A percentile compares a stretch with the other conserved stretches of the same genome.
These are phyloP conservation scores for Geotrichum phurueaensis DNA, from an alignment of 1,139 yeast genomes.

Conservation along the genomic window DNA sequence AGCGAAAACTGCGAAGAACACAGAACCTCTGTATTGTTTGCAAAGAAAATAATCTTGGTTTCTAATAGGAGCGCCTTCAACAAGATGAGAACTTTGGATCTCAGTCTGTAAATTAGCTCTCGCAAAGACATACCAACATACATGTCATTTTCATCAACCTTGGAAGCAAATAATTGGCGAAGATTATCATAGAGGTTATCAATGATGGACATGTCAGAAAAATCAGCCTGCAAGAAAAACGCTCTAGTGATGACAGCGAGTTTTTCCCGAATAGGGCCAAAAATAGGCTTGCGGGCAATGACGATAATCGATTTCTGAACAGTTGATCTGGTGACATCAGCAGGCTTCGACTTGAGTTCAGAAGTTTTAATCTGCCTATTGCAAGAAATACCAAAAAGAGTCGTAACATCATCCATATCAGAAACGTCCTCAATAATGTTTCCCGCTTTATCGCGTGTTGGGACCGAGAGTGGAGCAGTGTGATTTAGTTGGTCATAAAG, in stretches of 20 bases:
- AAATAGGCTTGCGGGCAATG: slow-evolving; percentile 79
- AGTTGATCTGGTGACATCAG: slow-evolving; percentile 76
- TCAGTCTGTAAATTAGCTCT: slow-evolving; percentile 55
- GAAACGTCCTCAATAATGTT: slow-evolving; percentile 29
- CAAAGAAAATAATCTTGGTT: slow-evolving; percentile 56
- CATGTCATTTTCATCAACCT: slow-evolving; percentile 48
- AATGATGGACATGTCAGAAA: slow-evolving; percentile 62
- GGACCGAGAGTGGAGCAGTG: slow-evolving; percentile 44
- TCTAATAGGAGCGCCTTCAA: slow-evolving; percentile 76
- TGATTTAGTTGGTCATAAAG: slow-evolving; percentile 57
- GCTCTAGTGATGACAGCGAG: slow-evolving; percentile 82
- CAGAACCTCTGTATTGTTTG: slow-evolving; percentile 71
- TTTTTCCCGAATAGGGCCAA: slow-evolving; percentile 79
- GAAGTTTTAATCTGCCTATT: slow-evolving; percentile 72
- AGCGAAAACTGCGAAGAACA: slow-evolving; percentile 66
- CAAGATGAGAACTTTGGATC: slow-evolving; percentile 56
- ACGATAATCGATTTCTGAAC: slow-evolving; percentile 91
- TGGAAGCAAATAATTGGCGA: slow-evolving; percentile 40
- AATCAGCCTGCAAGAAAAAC: slow-evolving; percentile 73
- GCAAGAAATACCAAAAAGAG: slow-evolving; percentile 90
- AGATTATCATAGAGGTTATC: slow-evolving; percentile 68
- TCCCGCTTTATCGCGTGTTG: slow-evolving; percentile 32
- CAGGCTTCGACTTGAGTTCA: slow-evolving; percentile 51
- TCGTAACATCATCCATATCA: slow-evolving; percentile 48
- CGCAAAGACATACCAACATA: slow-evolving; percentile 74